A percentile compares a stretch with the other conserved stretches of the same genome.
Evolutionary conservation across 1,284 basidiomycete species (phyloP).

Genomic region (Amylostereum areolatum): DNA sequence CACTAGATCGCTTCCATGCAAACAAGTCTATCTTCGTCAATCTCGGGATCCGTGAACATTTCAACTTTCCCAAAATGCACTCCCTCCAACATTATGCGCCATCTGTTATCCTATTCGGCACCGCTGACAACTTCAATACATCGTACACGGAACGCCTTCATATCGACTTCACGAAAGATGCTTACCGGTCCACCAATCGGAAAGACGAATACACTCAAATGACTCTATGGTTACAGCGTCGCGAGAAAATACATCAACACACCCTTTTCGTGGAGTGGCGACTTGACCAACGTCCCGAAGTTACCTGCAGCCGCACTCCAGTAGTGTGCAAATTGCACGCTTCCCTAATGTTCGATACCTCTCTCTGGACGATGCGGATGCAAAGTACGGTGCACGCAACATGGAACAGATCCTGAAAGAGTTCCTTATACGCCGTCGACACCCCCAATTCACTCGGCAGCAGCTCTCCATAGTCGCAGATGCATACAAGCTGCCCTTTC

Average conservation of each 20-base stretch:
- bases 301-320: too few species aligned
- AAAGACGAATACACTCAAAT: constrained; percentile 26
- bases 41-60: constrained; percentile 10
- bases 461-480: background rate
- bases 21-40: constrained; percentile 17
- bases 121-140: constrained; percentile 26
- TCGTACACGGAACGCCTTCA: constrained; percentile 24
- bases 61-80: constrained; percentile 17
- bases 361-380: background rate
- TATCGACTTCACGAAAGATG: constrained; percentile 27
- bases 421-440: background rate
- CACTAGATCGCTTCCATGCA: constrained; percentile 15
- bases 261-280: background rate
- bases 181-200: constrained; percentile 24
- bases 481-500: background rate
- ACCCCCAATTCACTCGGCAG: background rate
- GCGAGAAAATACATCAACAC: constrained; percentile 17
- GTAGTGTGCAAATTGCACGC: background rate
- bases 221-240: constrained; percentile 26
- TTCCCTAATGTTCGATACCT: background rate
- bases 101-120: constrained; percentile 20
- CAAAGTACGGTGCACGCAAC: background rate
- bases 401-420: background rate
- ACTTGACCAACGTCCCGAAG: background rate
- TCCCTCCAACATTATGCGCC: constrained; percentile 21